A percentile compares a stretch with the other conserved stretches of the same genome.
These are phyloP conservation scores for Capronia coronata DNA, from an alignment of 2,329 filamentous ascomycete species.

Conservation along the genomic window DNA sequence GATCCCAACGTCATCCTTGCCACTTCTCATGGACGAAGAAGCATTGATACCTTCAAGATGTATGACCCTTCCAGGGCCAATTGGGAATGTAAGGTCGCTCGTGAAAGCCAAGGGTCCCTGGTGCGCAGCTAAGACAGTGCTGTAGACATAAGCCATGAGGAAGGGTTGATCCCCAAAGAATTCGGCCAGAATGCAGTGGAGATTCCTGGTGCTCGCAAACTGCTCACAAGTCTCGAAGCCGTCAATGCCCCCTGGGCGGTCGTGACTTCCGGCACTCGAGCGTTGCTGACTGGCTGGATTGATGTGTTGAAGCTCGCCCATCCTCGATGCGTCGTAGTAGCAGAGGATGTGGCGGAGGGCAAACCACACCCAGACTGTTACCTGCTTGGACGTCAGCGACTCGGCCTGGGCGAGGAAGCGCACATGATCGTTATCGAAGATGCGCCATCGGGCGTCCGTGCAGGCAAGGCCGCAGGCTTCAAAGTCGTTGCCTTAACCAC, in stretches of 20 bases:
- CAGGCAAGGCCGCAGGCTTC: conserved; percentile 81
- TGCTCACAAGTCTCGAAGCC: conserved; percentile 62
- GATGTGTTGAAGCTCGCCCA: conserved; percentile 57
- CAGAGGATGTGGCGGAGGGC: conserved; percentile 66
- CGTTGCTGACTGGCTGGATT: conserved; percentile 66
- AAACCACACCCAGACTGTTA: conserved; percentile 76
- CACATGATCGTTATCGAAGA: conserved; percentile 77
- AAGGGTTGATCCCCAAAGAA: conserved; percentile 67
- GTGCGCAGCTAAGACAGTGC: conserved; percentile 2
- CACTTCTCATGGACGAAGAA: conserved; percentile 83
- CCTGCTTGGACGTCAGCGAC: conserved; percentile 56
- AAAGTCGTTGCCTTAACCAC: conserved; percentile 78
- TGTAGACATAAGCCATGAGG: conserved; percentile 70
- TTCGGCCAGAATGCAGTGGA: conserved; percentile 74
- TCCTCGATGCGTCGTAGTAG: conserved; percentile 63
- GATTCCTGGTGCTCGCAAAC: conserved; percentile 70
- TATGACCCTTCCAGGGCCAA: conserved; percentile 80
- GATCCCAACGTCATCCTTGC: conserved; percentile 77
- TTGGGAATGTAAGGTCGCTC: conserved; percentile 68
- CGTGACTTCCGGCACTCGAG: conserved; percentile 62
- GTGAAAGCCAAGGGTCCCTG: not conserved
- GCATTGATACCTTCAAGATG: conserved; percentile 75
- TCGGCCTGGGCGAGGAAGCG: conserved; percentile 45
- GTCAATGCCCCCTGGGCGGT: conserved; percentile 72
- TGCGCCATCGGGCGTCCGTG: conserved; percentile 73